These are phyloP conservation scores for Colletotrichum tabaci DNA, from an alignment of 2,329 filamentous ascomycete species.

Conservation along the genomic window DNA sequence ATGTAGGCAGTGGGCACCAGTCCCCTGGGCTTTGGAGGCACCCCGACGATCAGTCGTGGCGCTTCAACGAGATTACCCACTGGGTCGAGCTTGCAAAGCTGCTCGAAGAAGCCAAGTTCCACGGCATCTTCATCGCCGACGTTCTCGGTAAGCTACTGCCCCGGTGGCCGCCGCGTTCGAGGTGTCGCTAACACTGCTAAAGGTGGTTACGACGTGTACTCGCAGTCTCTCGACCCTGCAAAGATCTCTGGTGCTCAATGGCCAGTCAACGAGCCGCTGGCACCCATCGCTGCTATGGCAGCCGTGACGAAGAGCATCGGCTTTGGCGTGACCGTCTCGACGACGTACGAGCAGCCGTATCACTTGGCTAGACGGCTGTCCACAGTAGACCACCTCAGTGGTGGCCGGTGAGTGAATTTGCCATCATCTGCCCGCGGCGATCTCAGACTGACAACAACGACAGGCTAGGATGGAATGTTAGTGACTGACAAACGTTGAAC, in stretches of 20 bases:
- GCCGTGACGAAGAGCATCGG: slow-evolving; percentile 77
- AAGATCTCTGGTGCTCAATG: slow-evolving; percentile 77
- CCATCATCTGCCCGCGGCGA: neutral
- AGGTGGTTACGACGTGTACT: slow-evolving; percentile 80
- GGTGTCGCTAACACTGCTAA: neutral
- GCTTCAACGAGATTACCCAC: slow-evolving; percentile 73
- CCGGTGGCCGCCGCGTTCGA: neutral
- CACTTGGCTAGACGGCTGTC: slow-evolving; percentile 76
- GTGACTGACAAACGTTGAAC: slow-evolving; percentile 31
- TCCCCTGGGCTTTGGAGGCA: slow-evolving; percentile 70
- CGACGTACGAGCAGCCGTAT: slow-evolving; percentile 81
- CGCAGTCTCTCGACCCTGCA: slow-evolving; percentile 71
- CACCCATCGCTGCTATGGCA: slow-evolving; percentile 78
- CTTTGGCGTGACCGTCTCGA: slow-evolving; percentile 79
- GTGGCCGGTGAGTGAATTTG: slow-evolving; percentile 64
- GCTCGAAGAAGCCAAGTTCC: slow-evolving; percentile 74
- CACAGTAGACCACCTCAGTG: slow-evolving; percentile 78
- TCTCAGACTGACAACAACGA: neutral
- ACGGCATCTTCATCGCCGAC: slow-evolving; percentile 78
- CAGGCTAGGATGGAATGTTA: slow-evolving; percentile 70
- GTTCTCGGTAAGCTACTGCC: slow-evolving; percentile 62
- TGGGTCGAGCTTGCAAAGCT: slow-evolving; percentile 74
- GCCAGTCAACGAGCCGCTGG: slow-evolving; percentile 79
- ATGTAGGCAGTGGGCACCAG: slow-evolving; percentile 60
- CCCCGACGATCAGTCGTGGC: slow-evolving; percentile 73